Percentiles rank a stretch among this genome's conserved stretches.
Conservation (phyloP, 805 yeast genomes). For the Monosporozyma aerobia region DNA sequence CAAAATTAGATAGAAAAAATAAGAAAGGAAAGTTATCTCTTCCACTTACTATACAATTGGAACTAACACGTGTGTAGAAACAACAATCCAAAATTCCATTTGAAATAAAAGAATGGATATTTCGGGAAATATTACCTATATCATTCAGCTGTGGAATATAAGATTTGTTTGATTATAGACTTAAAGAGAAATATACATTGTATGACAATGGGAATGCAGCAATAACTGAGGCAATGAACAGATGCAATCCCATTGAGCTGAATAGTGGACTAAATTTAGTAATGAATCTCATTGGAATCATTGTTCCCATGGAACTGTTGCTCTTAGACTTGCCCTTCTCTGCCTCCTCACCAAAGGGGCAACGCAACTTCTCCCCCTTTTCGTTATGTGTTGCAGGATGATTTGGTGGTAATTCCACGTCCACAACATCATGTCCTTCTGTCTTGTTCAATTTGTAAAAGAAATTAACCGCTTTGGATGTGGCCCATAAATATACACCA, state of each 20-base stretch:
- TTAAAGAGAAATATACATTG: neutral
- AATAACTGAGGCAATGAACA: neutral
- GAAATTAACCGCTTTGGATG: neutral
- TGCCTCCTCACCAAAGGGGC: constrained; percentile 8
- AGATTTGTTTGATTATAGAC: neutral
- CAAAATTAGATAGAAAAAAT: too few species aligned
- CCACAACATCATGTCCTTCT: neutral
- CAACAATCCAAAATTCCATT: too few species aligned
- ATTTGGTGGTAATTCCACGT: constrained; percentile 8
- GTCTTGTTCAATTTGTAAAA: neutral
- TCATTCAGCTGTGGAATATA: too few species aligned
- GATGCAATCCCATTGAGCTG: neutral
- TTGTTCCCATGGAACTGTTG: neutral
- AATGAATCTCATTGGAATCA: neutral
- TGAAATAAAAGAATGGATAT: too few species aligned
- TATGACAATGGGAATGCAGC: neutral
- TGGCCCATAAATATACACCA: constrained; percentile 7
- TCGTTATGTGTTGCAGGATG: constrained; percentile 9
- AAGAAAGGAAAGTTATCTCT: too few species aligned
- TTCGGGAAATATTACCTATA: too few species aligned
- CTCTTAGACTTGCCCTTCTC: neutral
- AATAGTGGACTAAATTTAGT: neutral
- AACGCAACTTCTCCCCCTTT: constrained; percentile 8
- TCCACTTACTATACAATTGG: too few species aligned
- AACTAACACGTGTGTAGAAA: too few species aligned